Evolutionary conservation across 495 filamentous ascomycete genomes (phyloP), one percentile per base, ranked within the genome.

Genomic region (Tetracladium setigerum): DNA sequence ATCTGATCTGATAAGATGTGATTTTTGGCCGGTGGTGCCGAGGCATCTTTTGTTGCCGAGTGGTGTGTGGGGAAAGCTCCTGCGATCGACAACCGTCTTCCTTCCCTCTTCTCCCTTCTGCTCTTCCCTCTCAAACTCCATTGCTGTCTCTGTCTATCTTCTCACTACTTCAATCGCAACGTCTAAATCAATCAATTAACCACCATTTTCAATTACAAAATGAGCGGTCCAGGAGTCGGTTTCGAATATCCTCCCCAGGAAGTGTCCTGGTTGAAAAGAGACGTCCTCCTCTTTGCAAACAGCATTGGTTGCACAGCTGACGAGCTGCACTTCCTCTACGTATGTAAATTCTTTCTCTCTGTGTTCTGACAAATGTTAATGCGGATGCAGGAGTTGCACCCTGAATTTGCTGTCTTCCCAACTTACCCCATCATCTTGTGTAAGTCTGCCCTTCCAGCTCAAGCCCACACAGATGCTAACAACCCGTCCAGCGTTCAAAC

Each of bases 241-340:
- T 85, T 86, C 66, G 81, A 90, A 67, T 90, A 83, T 60, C 83
- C 84, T 41, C 53, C 78, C 33, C 62, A 75, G 56, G 74, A 79
- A 55, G 87, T 95, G 4, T 74, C 80, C 54, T 95, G 88, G 89
- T 67, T 85, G 54, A 89, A 92, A 78, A 77, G 89, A 35, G 89
- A 95, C 71, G 76, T 81, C 18, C 71, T 95, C 54, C 77, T 95
- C 22, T 95, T 95, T 61, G 88, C 89, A 31, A 83, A 87, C 65
- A 87, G 82, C 66, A 90, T 95, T 59, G 89, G 89, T 14, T 78
- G 76, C 62, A 89, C 80, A 41, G 72, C 74, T n/a, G 80, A 95
- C 47, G 89, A 95, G 70, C 74, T 95, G 54, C 88, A 94, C 55
- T 95, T 94, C 61, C 80, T 94, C 64, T 95, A 88, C 50, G 87